These are phyloP conservation scores for Monsonia emarginata DNA, from an alignment of 441 rosid species.

Conservation along the genomic window DNA sequence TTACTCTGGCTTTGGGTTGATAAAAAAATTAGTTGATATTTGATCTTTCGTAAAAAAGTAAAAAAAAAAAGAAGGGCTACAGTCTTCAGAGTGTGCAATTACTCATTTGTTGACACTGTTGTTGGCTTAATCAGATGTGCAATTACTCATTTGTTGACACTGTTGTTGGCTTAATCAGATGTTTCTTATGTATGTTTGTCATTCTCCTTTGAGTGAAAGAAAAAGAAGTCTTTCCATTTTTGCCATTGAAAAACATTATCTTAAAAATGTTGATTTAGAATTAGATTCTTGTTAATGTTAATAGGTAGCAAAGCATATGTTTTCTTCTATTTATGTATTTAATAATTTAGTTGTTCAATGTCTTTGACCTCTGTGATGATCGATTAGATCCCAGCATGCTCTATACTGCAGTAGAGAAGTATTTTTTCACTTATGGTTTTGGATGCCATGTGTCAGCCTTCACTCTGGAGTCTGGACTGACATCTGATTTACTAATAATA, in stretches of 20 bases:
- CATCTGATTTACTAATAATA: constrained; percentile 13
- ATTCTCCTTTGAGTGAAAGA: too few species aligned
- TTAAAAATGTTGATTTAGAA: background rate
- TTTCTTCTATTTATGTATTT: background rate
- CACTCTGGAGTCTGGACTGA: constrained; percentile 5
- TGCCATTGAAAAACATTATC: background rate
- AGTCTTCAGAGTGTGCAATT: background rate
- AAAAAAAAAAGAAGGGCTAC: background rate
- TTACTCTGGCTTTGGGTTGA: background rate
- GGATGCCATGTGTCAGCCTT: constrained; percentile 3
- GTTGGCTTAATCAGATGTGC: too few species aligned
- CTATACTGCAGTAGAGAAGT: background rate
- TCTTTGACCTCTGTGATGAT: background rate
- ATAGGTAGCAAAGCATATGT: background rate
- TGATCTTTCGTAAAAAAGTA: background rate
- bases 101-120: background rate
- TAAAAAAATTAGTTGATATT: background rate
- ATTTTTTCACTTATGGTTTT: background rate
- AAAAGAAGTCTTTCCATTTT: background rate
- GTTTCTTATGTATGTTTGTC: too few species aligned
- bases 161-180: too few species aligned
- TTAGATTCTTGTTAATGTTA: background rate
- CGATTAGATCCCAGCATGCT: background rate
- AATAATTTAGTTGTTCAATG: background rate
- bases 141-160: too few species aligned